Conservation (phyloP, 2,329 filamentous ascomycete genomes). For the Claviceps cyperi region DNA sequence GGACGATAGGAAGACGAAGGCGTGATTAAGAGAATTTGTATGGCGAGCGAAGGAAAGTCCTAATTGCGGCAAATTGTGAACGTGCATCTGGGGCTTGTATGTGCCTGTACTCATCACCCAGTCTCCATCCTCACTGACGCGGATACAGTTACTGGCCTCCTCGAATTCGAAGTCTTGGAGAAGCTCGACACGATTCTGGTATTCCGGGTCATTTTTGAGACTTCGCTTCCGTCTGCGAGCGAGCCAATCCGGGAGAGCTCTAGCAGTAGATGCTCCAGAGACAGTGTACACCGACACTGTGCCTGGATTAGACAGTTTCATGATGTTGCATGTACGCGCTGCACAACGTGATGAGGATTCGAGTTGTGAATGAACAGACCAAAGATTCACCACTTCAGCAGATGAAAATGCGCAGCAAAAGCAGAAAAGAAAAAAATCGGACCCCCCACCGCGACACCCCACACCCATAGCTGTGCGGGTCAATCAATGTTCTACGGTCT, state of each 20-base stretch:
- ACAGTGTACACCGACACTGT: slow-evolving; percentile 88
- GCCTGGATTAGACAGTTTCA: slow-evolving; percentile 74
- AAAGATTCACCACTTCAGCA: not conserved
- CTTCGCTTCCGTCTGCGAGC: slow-evolving; percentile 78
- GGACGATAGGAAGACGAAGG: slow-evolving; percentile 72
- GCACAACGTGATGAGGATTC: not conserved
- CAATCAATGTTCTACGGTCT: too few species aligned
- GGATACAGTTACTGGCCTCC: slow-evolving; percentile 80
- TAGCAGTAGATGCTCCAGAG: slow-evolving; percentile 74
- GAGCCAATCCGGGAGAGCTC: slow-evolving; percentile 90
- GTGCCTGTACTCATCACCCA: slow-evolving; percentile 93
- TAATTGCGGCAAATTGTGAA: slow-evolving; percentile 86
- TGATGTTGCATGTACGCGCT: slow-evolving; percentile 18
- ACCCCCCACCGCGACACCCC: not conserved
- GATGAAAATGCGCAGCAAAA: not conserved
- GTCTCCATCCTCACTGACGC: slow-evolving; percentile 86
- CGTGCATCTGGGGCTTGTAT: slow-evolving; percentile 59
- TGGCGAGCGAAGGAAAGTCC: slow-evolving; percentile 90
- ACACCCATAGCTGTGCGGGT: too few species aligned
- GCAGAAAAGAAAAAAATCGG: not conserved
- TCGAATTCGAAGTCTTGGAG: slow-evolving; percentile 97
- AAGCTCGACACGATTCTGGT: slow-evolving; percentile 83
- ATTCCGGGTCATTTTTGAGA: slow-evolving; percentile 83
- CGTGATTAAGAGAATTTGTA: slow-evolving; percentile 81
- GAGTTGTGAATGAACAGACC: not conserved